A percentile compares a stretch with the other conserved stretches of the same genome.
phyloP scores from a whole-genome alignment of 148 eudicot species.

The Euryodendron excelsum region DNA sequence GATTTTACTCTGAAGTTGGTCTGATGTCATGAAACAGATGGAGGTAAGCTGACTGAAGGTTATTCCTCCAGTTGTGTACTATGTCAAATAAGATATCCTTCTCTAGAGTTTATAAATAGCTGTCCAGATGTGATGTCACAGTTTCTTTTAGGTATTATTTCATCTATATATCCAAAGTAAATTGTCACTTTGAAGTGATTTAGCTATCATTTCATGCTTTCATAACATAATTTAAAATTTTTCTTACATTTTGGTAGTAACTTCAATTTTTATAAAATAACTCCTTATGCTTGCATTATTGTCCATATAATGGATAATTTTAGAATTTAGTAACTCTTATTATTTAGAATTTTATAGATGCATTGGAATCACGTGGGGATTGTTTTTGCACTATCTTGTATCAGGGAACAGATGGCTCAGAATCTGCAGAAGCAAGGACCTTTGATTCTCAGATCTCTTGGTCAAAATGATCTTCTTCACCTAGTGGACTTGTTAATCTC shows the following conservation, averaged over 20 bases:
- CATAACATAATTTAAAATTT: background rate
- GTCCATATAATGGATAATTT: background rate
- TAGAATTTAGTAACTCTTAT: too few species aligned
- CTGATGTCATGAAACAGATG: background rate
- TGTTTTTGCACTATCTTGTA: slow-evolving; percentile 12
- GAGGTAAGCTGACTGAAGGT: background rate
- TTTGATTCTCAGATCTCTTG: slow-evolving; percentile 43
- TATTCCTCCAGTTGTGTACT: too few species aligned
- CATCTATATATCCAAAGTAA: background rate
- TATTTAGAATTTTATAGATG: background rate
- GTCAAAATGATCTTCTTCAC: slow-evolving; percentile 50
- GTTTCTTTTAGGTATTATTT: background rate
- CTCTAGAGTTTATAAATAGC: background rate
- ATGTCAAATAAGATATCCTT: background rate
- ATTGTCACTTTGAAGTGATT: background rate
- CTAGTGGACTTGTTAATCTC: slow-evolving; percentile 59
- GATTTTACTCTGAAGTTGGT: background rate
- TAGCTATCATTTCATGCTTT: background rate
- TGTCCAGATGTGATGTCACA: background rate
- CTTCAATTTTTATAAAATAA: background rate
- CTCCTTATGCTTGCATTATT: background rate
- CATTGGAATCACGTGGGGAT: background rate
- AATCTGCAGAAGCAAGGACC: slow-evolving; percentile 63
- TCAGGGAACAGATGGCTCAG: slow-evolving; percentile 59
- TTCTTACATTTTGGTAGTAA: background rate